Evolutionary conservation across 345 rosid species (phyloP).

Genomic region (Cardamine resedifolia): DNA sequence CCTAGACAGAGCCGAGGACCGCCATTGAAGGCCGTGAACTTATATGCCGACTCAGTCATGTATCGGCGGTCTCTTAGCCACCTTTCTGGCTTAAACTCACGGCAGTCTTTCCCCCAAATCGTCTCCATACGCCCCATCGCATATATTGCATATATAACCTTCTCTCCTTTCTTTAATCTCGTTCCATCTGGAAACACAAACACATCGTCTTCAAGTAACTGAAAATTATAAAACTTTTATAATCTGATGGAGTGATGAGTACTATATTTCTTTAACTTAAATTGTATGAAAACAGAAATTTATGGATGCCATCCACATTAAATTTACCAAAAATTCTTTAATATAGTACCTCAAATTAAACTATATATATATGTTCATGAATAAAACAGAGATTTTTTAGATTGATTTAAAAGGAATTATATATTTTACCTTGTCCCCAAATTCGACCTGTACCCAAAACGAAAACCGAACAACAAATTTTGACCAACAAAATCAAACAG

Average conservation of each 20-base stretch:
- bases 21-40: slow-evolving; percentile 80
- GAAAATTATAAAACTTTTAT: not conserved
- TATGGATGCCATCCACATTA: not conserved
- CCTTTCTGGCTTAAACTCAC: slow-evolving; percentile 74
- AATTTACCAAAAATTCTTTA: not conserved
- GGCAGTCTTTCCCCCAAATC: slow-evolving; percentile 76
- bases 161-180: slow-evolving; percentile 62
- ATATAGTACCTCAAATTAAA: not conserved
- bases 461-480: not conserved
- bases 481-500: not conserved
- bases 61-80: slow-evolving; percentile 71
- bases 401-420: not conserved
- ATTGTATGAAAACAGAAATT: not conserved
- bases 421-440: not conserved
- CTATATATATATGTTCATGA: not conserved
- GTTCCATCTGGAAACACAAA: slow-evolving; percentile 80
- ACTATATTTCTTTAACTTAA: not conserved
- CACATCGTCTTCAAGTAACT: slow-evolving; percentile 71
- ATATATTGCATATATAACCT: slow-evolving; percentile 71
- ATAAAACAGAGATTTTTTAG: not conserved
- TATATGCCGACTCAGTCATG: slow-evolving; percentile 73
- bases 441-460: not conserved
- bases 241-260: not conserved
- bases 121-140: slow-evolving; percentile 87
- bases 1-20: slow-evolving; percentile 86